These are phyloP conservation scores for Vigna mungo DNA, from an alignment of 306 rosid genomes.

Conservation along the genomic window DNA sequence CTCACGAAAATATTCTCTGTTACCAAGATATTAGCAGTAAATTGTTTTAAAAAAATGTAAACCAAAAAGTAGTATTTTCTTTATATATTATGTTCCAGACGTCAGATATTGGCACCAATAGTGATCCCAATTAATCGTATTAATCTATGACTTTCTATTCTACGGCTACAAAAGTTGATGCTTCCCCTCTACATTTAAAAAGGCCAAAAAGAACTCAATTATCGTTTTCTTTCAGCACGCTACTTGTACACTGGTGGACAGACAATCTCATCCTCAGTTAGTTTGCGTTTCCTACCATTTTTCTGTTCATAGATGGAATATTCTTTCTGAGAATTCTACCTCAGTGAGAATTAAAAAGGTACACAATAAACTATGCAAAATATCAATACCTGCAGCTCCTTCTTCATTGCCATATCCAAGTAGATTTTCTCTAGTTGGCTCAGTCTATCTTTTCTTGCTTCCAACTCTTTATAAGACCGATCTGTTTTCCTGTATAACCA, in stretches of 20 bases:
- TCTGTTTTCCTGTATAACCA: constrained; percentile 58
- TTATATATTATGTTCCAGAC: no score
- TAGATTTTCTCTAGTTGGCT: constrained; percentile 69
- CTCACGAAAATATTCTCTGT: no score
- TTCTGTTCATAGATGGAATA: constrained; percentile 46
- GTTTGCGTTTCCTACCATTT: constrained; percentile 78
- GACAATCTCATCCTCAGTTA: constrained; percentile 75
- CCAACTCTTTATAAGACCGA: constrained; percentile 65
- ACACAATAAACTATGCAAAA: constrained; percentile 11
- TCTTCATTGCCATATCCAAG: constrained; percentile 74
- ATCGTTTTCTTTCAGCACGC: constrained; percentile 81
- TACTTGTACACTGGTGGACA: constrained; percentile 76
- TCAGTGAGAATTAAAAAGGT: neutral
- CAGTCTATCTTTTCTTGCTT: constrained; percentile 73
- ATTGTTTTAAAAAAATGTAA: no score
- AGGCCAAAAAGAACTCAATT: neutral
- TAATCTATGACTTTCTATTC: neutral
- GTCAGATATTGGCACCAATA: neutral
- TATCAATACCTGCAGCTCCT: constrained; percentile 75
- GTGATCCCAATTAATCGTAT: neutral
- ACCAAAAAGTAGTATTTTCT: no score
- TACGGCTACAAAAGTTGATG: neutral
- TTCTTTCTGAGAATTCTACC: constrained; percentile 26
- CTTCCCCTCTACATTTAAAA: neutral
- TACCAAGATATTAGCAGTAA: no score